Evolutionary conservation across 805 yeast genomes (phyloP).

Genomic region (Kodamaea kaohsiungensis): DNA sequence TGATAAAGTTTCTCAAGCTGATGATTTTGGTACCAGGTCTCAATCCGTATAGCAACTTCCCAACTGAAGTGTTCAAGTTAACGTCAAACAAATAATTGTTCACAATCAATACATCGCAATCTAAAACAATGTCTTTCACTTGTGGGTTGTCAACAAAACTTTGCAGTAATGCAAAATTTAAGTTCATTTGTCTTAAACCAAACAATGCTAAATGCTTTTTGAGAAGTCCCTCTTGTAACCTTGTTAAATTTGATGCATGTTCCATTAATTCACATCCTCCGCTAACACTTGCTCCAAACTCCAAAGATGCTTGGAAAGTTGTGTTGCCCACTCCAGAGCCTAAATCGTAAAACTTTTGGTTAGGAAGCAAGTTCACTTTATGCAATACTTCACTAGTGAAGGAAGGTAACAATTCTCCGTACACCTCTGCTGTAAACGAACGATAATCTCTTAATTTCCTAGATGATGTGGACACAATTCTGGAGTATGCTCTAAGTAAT

Average conservation of each 20-base stretch:
- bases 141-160: conserved; percentile 68
- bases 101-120: conserved; percentile 71
- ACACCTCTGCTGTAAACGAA: conserved; percentile 87
- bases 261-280: conserved; percentile 92
- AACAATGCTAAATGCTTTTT: conserved; percentile 55
- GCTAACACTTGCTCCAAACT: conserved; percentile 71
- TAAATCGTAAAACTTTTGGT: conserved; percentile 72
- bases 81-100: conserved; percentile 85
- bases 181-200: conserved; percentile 62
- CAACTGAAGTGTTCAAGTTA: conserved; percentile 66
- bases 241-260: conserved; percentile 71
- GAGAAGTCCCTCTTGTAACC: conserved; percentile 59
- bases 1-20: conserved; percentile 75
- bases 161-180: conserved; percentile 60
- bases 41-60: conserved; percentile 60
- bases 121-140: conserved; percentile 55
- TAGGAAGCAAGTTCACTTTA: conserved; percentile 57
- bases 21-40: conserved; percentile 78
- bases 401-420: conserved; percentile 84
- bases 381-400: conserved; percentile 63
- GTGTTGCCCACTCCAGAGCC: conserved; percentile 97
- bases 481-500: conserved; percentile 67
- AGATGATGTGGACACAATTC: conserved; percentile 78
- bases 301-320: conserved; percentile 83
- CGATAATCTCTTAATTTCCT: conserved; percentile 65